phyloP scores from a whole-genome alignment of 768 basidiomycete species.

The Tricholoma hemisulphureum region DNA sequence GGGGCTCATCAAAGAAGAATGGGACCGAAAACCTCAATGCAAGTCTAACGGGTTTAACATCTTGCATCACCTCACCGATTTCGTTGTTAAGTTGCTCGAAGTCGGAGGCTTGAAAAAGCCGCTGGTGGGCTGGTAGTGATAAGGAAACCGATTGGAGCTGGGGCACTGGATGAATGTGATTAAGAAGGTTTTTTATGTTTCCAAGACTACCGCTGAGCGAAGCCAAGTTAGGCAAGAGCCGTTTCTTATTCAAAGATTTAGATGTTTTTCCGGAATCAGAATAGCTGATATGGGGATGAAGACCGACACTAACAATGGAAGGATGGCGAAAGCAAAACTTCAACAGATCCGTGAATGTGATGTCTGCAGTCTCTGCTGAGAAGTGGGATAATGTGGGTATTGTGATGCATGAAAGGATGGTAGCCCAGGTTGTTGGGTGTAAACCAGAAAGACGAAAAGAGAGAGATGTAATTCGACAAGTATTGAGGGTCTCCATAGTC shows the following conservation, averaged over 20 bases:
- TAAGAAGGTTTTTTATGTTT: constrained; percentile 17
- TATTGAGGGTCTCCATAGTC: constrained; percentile 18
- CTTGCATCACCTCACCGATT: constrained; percentile 6
- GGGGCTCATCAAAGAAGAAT: constrained; percentile 1
- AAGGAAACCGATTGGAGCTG: constrained; percentile 13
- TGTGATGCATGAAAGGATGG: constrained; percentile 16
- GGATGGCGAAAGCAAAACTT: constrained; percentile 26
- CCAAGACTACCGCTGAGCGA: constrained; percentile 18
- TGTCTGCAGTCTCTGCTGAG: constrained; percentile 13
- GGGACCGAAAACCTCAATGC: constrained; percentile 18
- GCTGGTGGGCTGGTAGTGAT: constrained; percentile 20
- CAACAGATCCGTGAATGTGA: constrained; percentile 19
- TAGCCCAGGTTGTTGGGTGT: constrained; percentile 13
- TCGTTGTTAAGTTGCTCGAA: constrained; percentile 12
- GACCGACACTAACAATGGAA: constrained; percentile 15
- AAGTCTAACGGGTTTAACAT: constrained; percentile 4
- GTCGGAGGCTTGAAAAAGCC: constrained; percentile 14
- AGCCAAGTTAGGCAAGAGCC: constrained; percentile 13
- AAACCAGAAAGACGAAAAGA: constrained; percentile 17
- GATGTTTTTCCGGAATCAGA: constrained; percentile 1
- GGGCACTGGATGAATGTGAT: constrained; percentile 9
- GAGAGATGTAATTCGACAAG: constrained; percentile 17
- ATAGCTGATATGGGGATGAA: constrained; percentile 16
- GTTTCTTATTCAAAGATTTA: constrained; percentile 5
- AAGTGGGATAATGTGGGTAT: constrained; percentile 21